A percentile compares a stretch with the other conserved stretches of the same genome.
Evolutionary conservation across 352 stramenopile genomes (phyloP).

Genomic region (Pythium aquatile): DNA sequence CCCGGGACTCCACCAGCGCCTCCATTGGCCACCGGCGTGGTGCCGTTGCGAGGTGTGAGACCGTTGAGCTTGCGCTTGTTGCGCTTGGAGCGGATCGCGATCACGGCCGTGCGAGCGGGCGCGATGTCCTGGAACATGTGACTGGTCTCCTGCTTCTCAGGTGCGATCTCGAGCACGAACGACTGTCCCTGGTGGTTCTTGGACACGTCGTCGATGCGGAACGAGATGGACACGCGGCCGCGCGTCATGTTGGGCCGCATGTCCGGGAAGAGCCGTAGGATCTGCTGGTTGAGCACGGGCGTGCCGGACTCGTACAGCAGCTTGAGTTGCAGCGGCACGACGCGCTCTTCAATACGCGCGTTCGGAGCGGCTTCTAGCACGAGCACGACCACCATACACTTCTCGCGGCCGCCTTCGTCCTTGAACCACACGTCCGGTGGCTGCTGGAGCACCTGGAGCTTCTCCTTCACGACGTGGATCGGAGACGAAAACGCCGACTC

Average conservation of each 20-base stretch:
- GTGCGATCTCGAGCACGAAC: constrained; percentile 90
- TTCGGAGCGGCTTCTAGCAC: constrained; percentile 75
- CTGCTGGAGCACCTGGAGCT: constrained; percentile 72
- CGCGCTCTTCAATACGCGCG: constrained; percentile 65
- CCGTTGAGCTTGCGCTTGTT: constrained; percentile 89
- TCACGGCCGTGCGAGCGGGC: constrained; percentile 79
- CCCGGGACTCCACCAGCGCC: background rate
- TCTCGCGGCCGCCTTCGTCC: constrained; percentile 94
- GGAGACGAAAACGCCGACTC: constrained; percentile 66
- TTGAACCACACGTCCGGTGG: constrained; percentile 95
- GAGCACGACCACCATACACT: constrained; percentile 91
- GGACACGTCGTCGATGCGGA: constrained; percentile 96
- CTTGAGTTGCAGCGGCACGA: constrained; percentile 65
- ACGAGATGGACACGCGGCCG: constrained; percentile 84
- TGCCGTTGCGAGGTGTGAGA: constrained; percentile 25
- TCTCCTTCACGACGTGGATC: constrained; percentile 74
- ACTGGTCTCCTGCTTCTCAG: constrained; percentile 80
- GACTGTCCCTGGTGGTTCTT: constrained; percentile 97
- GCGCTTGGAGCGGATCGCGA: constrained; percentile 94
- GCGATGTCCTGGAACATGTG: constrained; percentile 91
- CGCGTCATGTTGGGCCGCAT: constrained; percentile 87
- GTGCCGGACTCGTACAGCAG: constrained; percentile 87
- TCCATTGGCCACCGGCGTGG: background rate
- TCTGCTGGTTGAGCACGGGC: constrained; percentile 88
- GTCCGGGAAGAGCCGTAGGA: constrained; percentile 86